Evolutionary conservation across 805 yeast genomes (phyloP).

Genomic region (Candida loeiensis): DNA sequence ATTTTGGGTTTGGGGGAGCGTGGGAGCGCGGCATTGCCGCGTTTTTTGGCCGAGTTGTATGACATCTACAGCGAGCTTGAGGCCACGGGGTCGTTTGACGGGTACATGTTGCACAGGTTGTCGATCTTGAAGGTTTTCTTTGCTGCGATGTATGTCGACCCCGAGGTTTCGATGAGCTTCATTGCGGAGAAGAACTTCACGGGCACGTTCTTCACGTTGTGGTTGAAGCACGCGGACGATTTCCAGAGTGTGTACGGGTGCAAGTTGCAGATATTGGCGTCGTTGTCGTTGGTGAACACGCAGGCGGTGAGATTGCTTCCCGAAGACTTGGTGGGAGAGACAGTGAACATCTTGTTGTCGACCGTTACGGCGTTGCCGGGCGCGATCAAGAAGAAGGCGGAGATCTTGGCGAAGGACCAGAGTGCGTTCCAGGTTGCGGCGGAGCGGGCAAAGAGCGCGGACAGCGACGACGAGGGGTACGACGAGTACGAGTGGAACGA

Average conservation of each 20-base stretch:
- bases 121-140: conserved; percentile 44
- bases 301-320: conserved; percentile 26
- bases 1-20: conserved; percentile 20
- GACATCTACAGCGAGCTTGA: conserved; percentile 33
- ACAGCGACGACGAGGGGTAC: conserved; percentile 28
- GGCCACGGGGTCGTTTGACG: conserved; percentile 39
- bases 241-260: conserved; percentile 55
- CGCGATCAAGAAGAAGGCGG: conserved; percentile 47
- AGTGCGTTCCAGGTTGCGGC: conserved; percentile 26
- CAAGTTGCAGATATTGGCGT: conserved; percentile 49
- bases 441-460: conserved; percentile 18
- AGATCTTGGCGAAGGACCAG: conserved; percentile 39
- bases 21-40: conserved; percentile 28
- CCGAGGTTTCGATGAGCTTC: conserved; percentile 33
- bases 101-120: conserved; percentile 41
- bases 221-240: conserved; percentile 46
- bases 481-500: conserved; percentile 26
- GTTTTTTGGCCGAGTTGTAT: conserved; percentile 31
- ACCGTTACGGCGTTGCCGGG: conserved; percentile 44
- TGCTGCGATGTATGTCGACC: conserved; percentile 37
- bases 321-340: conserved; percentile 34
- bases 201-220: conserved; percentile 39
- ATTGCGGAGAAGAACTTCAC: conserved; percentile 37
- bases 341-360: conserved; percentile 38
- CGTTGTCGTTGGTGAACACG: conserved; percentile 37